Evolutionary conservation across 1,139 yeast genomes (phyloP), one percentile per base, ranked within the genome.

Genomic region (Pichia sp.): DNA sequence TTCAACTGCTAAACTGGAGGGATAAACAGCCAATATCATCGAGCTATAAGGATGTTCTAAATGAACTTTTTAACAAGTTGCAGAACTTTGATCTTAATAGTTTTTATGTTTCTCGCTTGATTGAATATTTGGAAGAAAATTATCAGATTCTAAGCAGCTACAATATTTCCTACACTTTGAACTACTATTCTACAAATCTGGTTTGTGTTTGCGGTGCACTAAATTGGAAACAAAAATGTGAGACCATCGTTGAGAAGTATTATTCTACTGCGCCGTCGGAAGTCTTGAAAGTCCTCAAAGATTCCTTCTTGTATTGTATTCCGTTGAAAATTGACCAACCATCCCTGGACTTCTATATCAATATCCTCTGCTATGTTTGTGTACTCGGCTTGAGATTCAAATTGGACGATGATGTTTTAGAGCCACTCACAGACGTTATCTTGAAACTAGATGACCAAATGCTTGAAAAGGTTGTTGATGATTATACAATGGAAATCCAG

Each of bases 141-240:
- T 50, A 53, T 36, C 38, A 54, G 12, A 44, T 59, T 17, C 55
- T 66, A 16, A 50, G 59, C 8, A 45, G 58, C 2, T 54, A 60
- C 10, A 60, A 64, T 27, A 52, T 61, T 8, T 52, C 58, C n/a
- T 62, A 51, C 48, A 50, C 64, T 14, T 48, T 65, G 31, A 44
- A 54, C 3, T 77, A 73, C 62, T 84, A 80, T 64, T 69, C 71
- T 1, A 74, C 75, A n/a, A 80, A 77, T 53, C 76, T 76, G 52
- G 63, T 77, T 30, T 84, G 91, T 62, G 74, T 83, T 1, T 77
- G 83, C 7, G 64, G 82, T n/a, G 71, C 76, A 47, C 74, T 79
- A 0, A 68, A 75, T 20, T 85, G 91, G 88, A 69, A 71, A 48
- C 74, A 72, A 1, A 80, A 81, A 61, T 71, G 81, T 49, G 67